A percentile compares a stretch with the other conserved stretches of the same genome.
phyloP scores from a whole-genome alignment of 352 stramenopile species.

The Phytopythium sindhum region DNA sequence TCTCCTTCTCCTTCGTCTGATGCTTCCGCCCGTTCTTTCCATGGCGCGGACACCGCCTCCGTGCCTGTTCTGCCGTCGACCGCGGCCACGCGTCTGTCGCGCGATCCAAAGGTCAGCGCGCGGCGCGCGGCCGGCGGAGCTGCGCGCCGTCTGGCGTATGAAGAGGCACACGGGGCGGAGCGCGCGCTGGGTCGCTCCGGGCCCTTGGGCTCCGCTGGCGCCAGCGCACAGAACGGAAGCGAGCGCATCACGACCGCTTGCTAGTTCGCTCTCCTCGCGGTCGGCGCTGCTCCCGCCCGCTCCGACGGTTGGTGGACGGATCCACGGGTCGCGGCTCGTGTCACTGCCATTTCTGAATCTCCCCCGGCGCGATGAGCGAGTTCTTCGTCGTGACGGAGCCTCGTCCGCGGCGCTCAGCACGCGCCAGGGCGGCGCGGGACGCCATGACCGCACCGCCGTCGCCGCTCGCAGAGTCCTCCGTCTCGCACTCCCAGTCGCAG shows the following conservation, averaged over 20 bases:
- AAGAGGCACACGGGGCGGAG: background rate
- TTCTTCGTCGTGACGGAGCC: conserved; percentile 7
- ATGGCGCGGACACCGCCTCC: background rate
- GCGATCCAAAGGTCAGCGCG: too few species aligned
- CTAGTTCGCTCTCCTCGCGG: background rate
- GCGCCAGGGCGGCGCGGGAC: background rate
- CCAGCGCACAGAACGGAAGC: background rate
- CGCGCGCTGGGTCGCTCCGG: background rate
- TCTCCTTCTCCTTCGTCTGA: background rate
- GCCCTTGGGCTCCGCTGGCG: background rate
- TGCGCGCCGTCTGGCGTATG: background rate
- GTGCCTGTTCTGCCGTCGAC: too few species aligned
- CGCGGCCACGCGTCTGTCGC: background rate
- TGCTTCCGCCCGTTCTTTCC: background rate
- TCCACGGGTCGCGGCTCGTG: background rate
- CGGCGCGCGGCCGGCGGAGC: background rate
- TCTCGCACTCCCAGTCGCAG: background rate
- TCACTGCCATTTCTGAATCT: conserved; percentile 1
- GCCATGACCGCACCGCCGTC: background rate
- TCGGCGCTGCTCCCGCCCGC: background rate
- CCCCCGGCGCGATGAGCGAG: conserved; percentile 2
- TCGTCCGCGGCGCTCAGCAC: background rate
- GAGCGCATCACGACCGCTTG: background rate
- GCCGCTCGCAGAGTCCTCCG: background rate
- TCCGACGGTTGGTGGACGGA: background rate